These are phyloP conservation scores for Yamadazyma dendronema DNA, from an alignment of 1,139 yeast species.

Conservation along the genomic window DNA sequence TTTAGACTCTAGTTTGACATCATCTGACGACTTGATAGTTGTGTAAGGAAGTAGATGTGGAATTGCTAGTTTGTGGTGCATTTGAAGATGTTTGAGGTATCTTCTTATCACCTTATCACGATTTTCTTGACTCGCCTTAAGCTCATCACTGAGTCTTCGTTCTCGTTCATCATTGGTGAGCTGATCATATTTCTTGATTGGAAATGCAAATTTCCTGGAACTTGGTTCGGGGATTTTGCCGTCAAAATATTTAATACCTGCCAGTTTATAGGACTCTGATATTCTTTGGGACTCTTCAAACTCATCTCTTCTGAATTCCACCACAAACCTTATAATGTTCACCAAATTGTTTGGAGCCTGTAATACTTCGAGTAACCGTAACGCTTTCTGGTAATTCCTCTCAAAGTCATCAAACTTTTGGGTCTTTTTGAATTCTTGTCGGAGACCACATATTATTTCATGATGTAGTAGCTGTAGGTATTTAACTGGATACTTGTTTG, in stretches of 20 bases:
- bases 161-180: conserved; percentile 12
- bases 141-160: conserved; percentile 12
- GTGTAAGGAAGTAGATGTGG: conserved; percentile 37
- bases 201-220: conserved; percentile 12
- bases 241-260: conserved; percentile 11
- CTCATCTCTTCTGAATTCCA: conserved; percentile 4
- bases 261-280: conserved; percentile 3
- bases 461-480: conserved; percentile 9
- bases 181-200: conserved; percentile 5
- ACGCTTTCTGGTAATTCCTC: conserved; percentile 1
- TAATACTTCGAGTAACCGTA: conserved; percentile 1
- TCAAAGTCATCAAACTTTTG: conserved; percentile 3
- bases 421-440: conserved; percentile 17
- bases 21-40: conserved; percentile 7
- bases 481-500: conserved; percentile 6
- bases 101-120: conserved; percentile 19
- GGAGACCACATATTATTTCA: conserved; percentile 20
- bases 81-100: conserved; percentile 31
- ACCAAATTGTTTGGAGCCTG: background rate
- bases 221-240: conserved; percentile 10
- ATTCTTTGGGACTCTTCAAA: conserved; percentile 1
- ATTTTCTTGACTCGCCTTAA: conserved; percentile 10
- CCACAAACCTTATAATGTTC: conserved; percentile 1
- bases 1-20: conserved; percentile 8
- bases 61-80: conserved; percentile 25